phyloP scores from a whole-genome alignment of 176 grass and related monocot species.

The Avena insularis region DNA sequence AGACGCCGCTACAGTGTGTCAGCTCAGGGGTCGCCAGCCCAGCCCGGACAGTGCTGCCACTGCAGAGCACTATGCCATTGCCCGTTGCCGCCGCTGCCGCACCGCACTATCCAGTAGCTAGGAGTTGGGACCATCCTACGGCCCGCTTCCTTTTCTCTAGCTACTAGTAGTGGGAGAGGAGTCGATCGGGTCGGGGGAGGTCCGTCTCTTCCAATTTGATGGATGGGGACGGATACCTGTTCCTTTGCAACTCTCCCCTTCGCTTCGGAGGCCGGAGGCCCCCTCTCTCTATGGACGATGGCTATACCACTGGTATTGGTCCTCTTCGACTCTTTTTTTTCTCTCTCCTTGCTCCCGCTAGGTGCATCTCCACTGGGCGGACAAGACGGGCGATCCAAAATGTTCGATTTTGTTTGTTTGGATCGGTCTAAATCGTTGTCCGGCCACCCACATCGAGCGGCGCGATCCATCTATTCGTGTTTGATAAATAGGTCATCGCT shows the following conservation, averaged over 20 bases:
- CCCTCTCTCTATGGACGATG: background rate
- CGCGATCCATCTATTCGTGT: no score
- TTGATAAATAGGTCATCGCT: no score
- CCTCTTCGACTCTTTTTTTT: background rate
- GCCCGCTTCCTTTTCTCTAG: no score
- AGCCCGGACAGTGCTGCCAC: background rate
- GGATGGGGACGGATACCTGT: background rate
- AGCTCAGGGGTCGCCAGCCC: background rate
- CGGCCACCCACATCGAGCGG: no score
- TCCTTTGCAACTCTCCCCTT: background rate
- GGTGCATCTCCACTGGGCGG: no score
- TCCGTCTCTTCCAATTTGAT: background rate
- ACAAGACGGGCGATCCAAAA: no score
- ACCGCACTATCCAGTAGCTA: background rate
- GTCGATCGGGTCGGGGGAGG: no score
- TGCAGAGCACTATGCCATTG: slow-evolving; percentile 12
- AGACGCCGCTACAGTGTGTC: slow-evolving; percentile 4
- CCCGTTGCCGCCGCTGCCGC: background rate
- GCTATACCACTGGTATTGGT: background rate
- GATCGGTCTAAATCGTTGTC: no score
- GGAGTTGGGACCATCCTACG: no score
- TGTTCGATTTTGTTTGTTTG: no score
- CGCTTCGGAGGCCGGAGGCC: no score
- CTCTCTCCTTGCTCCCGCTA: background rate
- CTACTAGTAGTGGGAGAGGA: no score